Evolutionary conservation across 371 early-diverging fungal species (phyloP).

Genomic region (Blyttiomyces sp.): DNA sequence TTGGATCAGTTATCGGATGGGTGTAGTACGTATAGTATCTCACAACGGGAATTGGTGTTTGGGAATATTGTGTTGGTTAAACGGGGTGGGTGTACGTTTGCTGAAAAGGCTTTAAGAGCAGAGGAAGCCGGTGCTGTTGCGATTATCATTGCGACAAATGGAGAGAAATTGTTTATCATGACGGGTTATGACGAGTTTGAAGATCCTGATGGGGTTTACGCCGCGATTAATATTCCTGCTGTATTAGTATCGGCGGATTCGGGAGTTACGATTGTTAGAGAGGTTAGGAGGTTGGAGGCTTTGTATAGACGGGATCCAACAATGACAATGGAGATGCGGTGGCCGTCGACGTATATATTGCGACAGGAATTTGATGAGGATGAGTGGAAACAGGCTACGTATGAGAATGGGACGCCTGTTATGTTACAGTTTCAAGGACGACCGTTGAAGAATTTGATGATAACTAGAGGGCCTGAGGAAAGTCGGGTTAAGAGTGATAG

Average conservation of each 20-base stretch:
- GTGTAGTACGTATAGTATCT: slow-evolving; percentile 22
- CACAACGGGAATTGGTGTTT: slow-evolving; percentile 5
- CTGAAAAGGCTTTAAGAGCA: slow-evolving; percentile 33
- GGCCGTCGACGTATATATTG: background rate
- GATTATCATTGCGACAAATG: slow-evolving; percentile 23
- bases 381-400: background rate
- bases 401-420: background rate
- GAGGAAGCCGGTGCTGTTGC: slow-evolving; percentile 42
- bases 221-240: slow-evolving; percentile 2
- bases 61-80: slow-evolving; percentile 27
- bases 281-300: background rate
- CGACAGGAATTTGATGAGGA: background rate
- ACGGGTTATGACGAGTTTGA: background rate
- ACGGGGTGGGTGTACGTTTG: slow-evolving; percentile 40
- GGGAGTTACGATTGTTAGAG: background rate
- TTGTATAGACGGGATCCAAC: background rate
- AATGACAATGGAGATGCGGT: background rate
- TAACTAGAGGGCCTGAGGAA: too few species aligned
- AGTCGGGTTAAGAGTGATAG: too few species aligned
- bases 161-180: slow-evolving; percentile 10
- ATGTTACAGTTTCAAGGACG: slow-evolving; percentile 3
- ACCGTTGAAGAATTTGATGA: slow-evolving; percentile 8
- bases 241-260: background rate
- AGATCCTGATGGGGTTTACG: background rate
- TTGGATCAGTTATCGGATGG: slow-evolving; percentile 10